Conservation (phyloP, 768 basidiomycete genomes). For the Boletus huronensis region DNA sequence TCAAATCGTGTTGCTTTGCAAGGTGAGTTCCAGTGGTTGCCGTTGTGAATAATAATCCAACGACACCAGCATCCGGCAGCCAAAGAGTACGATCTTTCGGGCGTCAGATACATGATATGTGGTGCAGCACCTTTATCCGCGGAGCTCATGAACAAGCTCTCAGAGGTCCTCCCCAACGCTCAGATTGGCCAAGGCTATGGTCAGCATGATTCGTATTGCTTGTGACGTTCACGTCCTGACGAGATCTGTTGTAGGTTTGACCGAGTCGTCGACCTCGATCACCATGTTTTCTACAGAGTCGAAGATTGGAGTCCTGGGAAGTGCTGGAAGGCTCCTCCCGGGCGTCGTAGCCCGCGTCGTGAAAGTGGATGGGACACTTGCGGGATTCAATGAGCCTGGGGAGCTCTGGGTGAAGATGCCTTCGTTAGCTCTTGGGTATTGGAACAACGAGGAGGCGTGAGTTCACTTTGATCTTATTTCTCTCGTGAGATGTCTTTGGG, state of each 20-base stretch:
- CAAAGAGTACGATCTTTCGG: conserved; percentile 47
- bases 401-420: conserved; percentile 51
- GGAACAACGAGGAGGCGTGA: conserved; percentile 59
- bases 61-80: conserved; percentile 46
- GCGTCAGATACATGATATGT: conserved; percentile 50
- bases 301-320: conserved; percentile 51
- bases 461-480: conserved; percentile 20
- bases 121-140: conserved; percentile 65
- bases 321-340: conserved; percentile 47
- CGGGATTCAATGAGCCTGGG: conserved; percentile 53
- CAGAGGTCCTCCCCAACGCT: conserved; percentile 53
- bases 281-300: conserved; percentile 46
- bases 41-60: neutral
- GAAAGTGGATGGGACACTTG: conserved; percentile 55
- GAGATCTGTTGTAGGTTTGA: conserved; percentile 47
- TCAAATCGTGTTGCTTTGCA: conserved; percentile 63
- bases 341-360: conserved; percentile 54
- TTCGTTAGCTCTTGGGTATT: conserved; percentile 42
- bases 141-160: conserved; percentile 46
- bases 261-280: conserved; percentile 56
- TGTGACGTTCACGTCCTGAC: neutral
- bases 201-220: conserved; percentile 14
- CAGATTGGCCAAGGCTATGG: conserved; percentile 66
- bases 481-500: neutral
- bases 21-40: conserved; percentile 37